Evolutionary conservation across 352 stramenopile species (phyloP).

Genomic region (Phytophthora colocasiae): DNA sequence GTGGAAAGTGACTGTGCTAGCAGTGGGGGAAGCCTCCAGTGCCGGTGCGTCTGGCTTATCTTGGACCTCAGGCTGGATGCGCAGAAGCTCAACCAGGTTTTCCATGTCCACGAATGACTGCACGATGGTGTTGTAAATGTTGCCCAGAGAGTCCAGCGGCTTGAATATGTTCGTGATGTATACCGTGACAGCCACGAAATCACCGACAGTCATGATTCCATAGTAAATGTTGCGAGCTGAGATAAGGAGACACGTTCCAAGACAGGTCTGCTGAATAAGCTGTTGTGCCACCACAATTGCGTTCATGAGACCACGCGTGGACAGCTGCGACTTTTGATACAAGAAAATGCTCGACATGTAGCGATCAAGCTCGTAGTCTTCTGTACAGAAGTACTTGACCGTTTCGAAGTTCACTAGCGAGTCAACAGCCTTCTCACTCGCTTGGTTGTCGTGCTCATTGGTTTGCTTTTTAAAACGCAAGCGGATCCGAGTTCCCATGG

Average conservation of each 20-base stretch:
- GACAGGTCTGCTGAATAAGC: constrained; percentile 89
- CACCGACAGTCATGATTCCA: constrained; percentile 86
- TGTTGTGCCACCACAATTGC: constrained; percentile 95
- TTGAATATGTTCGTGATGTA: constrained; percentile 97
- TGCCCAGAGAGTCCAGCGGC: constrained; percentile 95
- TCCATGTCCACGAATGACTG: constrained; percentile 97
- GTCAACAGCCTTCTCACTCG: constrained; percentile 95
- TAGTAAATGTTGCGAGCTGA: constrained; percentile 56
- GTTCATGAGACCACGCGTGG: constrained; percentile 92
- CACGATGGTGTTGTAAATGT: constrained; percentile 97
- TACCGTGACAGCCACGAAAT: constrained; percentile 96
- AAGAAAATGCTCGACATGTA: constrained; percentile 83
- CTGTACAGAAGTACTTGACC: constrained; percentile 97
- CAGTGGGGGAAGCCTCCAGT: constrained; percentile 46
- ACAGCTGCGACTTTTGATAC: constrained; percentile 92
- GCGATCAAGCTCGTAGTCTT: constrained; percentile 90
- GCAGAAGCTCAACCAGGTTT: constrained; percentile 95
- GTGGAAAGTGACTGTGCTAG: constrained; percentile 90
- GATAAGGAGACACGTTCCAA: constrained; percentile 81
- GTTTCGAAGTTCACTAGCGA: constrained; percentile 98
- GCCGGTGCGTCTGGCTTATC: constrained; percentile 83
- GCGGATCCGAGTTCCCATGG: constrained; percentile 70
- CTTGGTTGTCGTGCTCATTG: constrained; percentile 96
- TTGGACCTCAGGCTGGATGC: constrained; percentile 92
- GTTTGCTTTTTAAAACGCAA: constrained; percentile 93